Evolutionary conservation across 169 alveolate genomes (phyloP).

Genomic region (Cyclospora cayetanensis): DNA sequence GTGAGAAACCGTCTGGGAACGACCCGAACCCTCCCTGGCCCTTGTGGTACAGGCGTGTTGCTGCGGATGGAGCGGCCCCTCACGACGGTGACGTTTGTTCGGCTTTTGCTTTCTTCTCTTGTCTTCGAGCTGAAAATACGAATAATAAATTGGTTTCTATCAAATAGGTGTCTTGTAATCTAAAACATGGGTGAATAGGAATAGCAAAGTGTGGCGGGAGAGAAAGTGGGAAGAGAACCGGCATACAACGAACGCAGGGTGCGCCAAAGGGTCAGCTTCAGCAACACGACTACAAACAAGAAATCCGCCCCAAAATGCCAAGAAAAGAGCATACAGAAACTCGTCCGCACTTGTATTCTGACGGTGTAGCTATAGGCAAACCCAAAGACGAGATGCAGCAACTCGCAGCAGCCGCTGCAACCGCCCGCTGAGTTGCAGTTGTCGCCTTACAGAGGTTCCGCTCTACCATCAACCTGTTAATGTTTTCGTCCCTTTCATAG

Average conservation of each 20-base stretch:
- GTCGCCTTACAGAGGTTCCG: no score
- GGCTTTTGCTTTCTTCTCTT: no score
- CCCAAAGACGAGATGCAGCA: background rate
- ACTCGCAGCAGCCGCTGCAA: background rate
- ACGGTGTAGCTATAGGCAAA: background rate
- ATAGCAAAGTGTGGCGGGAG: background rate
- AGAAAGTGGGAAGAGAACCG: no score
- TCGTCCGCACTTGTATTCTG: background rate
- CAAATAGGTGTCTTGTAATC: background rate
- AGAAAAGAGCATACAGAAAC: background rate
- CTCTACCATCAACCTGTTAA: no score
- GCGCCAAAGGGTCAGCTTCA: background rate
- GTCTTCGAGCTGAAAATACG: background rate
- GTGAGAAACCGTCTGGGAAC: no score
- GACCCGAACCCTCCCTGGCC: no score
- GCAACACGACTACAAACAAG: background rate
- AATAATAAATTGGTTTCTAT: no score
- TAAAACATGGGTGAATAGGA: background rate
- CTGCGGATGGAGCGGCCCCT: no score
- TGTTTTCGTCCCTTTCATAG: no score
- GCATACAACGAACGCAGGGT: no score
- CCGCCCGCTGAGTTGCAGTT: background rate
- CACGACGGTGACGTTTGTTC: no score
- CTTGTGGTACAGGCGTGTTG: no score
- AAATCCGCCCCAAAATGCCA: background rate